phyloP scores from a whole-genome alignment of 73 alveolate species.

The Loxodes magnus region DNA sequence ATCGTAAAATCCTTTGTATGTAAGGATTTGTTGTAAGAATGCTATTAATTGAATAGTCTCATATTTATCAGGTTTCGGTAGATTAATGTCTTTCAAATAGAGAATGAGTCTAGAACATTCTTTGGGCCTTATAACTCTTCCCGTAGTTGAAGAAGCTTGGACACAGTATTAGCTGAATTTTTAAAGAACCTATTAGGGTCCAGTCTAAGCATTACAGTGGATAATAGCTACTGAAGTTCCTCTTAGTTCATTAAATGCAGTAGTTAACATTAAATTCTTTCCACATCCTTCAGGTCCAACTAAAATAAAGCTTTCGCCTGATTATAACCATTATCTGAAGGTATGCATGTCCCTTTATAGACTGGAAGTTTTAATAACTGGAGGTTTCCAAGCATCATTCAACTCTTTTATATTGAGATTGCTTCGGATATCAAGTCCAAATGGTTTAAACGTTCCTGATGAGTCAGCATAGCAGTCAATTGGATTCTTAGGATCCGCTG shows the following conservation, averaged over 20 bases:
- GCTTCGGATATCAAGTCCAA: constrained; percentile 32
- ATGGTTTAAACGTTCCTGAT: constrained; percentile 27
- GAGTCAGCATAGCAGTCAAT: constrained; percentile 56
- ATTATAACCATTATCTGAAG: constrained; percentile 61
- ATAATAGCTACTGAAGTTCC: constrained; percentile 76
- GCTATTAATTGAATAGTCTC: constrained; percentile 96
- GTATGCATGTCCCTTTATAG: constrained; percentile 57
- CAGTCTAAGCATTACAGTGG: constrained; percentile 49
- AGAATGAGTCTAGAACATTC: constrained; percentile 89
- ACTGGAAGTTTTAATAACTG: constrained; percentile 78
- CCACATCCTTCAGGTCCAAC: constrained; percentile 99
- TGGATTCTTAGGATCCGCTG: constrained; percentile 47
- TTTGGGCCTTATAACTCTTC: constrained; percentile 91
- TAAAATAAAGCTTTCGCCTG: constrained; percentile 92
- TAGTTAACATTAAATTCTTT: constrained; percentile 85
- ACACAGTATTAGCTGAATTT: constrained; percentile 96
- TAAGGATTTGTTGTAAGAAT: constrained; percentile 93
- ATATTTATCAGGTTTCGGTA: constrained; percentile 99
- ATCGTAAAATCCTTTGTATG: constrained; percentile 99
- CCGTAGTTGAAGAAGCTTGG: constrained; percentile 78
- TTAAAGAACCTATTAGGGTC: constrained; percentile 85
- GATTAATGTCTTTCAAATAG: constrained; percentile 96
- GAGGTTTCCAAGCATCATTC: constrained; percentile 66
- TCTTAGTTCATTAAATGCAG: constrained; percentile 76
- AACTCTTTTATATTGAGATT: constrained; percentile 42